These are phyloP conservation scores for Pilasporangium apinafurcum DNA, from an alignment of 352 stramenopile genomes.

Conservation along the genomic window DNA sequence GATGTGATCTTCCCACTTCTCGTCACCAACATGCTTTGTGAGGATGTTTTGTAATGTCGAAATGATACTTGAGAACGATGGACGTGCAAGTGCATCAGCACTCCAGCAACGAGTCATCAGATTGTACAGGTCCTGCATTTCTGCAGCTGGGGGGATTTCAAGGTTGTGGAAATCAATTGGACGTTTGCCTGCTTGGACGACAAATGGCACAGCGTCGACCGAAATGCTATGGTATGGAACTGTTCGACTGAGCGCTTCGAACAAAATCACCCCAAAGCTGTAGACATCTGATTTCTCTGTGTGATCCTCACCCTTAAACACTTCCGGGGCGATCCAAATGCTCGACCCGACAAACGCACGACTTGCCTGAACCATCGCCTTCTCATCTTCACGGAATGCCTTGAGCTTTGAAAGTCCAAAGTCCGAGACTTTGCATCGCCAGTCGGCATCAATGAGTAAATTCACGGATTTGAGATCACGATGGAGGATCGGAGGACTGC, in stretches of 20 bases:
- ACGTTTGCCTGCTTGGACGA: slow-evolving; percentile 72
- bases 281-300: slow-evolving; percentile 88
- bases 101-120: slow-evolving; percentile 83
- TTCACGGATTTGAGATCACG: slow-evolving; percentile 89
- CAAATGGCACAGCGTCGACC: slow-evolving; percentile 74
- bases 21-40: slow-evolving; percentile 56
- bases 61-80: slow-evolving; percentile 81
- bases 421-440: slow-evolving; percentile 87
- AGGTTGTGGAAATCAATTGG: slow-evolving; percentile 70
- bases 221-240: slow-evolving; percentile 77
- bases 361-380: slow-evolving; percentile 20
- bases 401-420: slow-evolving; percentile 87
- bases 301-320: slow-evolving; percentile 84
- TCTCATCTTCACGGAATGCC: slow-evolving; percentile 56
- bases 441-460: slow-evolving; percentile 83
- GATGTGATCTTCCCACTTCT: slow-evolving; percentile 82
- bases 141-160: slow-evolving; percentile 30
- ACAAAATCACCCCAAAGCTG: slow-evolving; percentile 82
- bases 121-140: slow-evolving; percentile 57
- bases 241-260: slow-evolving; percentile 54
- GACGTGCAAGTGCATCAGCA: slow-evolving; percentile 51
- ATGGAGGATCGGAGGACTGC: slow-evolving; percentile 82
- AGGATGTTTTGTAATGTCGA: slow-evolving; percentile 63
- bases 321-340: slow-evolving; percentile 88
- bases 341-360: slow-evolving; percentile 79